These are phyloP conservation scores for Fraxinus platypoda DNA, from an alignment of 305 asterid genomes.

Conservation along the genomic window DNA sequence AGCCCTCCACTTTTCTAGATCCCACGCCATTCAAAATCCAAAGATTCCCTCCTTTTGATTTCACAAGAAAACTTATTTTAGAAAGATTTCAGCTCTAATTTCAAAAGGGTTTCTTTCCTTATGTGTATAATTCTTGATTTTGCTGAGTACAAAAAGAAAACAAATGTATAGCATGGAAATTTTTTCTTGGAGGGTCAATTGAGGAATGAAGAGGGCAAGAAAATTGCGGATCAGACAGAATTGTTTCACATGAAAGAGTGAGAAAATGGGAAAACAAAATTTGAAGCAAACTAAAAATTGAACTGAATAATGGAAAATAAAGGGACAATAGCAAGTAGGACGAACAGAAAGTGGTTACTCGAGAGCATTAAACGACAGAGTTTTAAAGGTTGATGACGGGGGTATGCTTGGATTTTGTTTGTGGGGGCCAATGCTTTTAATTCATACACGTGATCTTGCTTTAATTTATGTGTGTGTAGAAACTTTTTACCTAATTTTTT, in stretches of 20 bases:
- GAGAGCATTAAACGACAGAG: background rate
- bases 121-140: background rate
- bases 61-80: background rate
- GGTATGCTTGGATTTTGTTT: background rate
- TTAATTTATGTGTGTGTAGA: too few relatives aligned
- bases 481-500: too few relatives aligned
- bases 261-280: background rate
- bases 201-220: background rate
- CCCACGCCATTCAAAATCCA: conserved; percentile 48
- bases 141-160: background rate
- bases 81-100: background rate
- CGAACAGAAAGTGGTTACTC: too few relatives aligned
- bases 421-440: background rate
- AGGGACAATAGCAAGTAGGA: too few relatives aligned
- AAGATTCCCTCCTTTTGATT: conserved; percentile 27
- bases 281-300: background rate
- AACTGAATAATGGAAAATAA: background rate
- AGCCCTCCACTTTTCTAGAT: conserved; percentile 52
- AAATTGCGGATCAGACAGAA: background rate
- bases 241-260: background rate
- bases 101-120: conserved; percentile 6
- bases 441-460: too few relatives aligned
- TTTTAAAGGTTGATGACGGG: too few relatives aligned
- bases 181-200: background rate
- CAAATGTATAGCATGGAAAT: background rate